Evolutionary conservation across 2,329 filamentous ascomycete species (phyloP), one percentile per base, ranked within the genome.

Genomic region (Aspergillus vadensis): DNA sequence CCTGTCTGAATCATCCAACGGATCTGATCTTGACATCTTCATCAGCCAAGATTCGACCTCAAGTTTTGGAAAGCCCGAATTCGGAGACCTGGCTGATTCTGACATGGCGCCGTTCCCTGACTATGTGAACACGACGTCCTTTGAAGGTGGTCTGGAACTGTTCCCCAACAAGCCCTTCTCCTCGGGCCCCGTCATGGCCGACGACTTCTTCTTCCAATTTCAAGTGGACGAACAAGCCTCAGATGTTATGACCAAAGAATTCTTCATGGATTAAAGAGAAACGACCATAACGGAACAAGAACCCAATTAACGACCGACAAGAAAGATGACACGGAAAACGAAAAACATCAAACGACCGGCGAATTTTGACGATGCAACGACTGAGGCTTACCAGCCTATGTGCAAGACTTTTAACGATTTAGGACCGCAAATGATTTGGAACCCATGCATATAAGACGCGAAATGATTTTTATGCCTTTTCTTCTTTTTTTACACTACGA

Each of bases 11-110:
- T 74, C 74, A 3, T 70, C 74, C 0, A 67, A 72, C 9, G 72
- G 71, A 19, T 74, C 75, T 1, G 75, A 77, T 36, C 72, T 79
- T 17, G 77, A 78, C 60, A 70, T 78, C 17, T 79, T 79, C 60
- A 77, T 77, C 58, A 74, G 69, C 44, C 72, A 74, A 61, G 73
- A 74, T 54, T 60, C 70, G 23, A 67, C 70, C 51, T 68, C 57
- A 49, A 66, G 49, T n/a, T 73, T 68, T 58, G 67, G 62, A 43
- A 68, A 69, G 39, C 67, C 73, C 48, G 72, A 75, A 17, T 71
- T 76, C 23, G 67, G 68, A 14, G 63, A 66, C 19, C 60, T 78
- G 19, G 68, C 68, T 17, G 69, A 69, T 21, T 63, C 70, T 9
- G 67, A 70, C 19, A 66, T 76, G 62, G 67, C 74, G 23, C 63